phyloP scores from a whole-genome alignment of 176 grass and related monocot genomes.

The Otatea glauca region DNA sequence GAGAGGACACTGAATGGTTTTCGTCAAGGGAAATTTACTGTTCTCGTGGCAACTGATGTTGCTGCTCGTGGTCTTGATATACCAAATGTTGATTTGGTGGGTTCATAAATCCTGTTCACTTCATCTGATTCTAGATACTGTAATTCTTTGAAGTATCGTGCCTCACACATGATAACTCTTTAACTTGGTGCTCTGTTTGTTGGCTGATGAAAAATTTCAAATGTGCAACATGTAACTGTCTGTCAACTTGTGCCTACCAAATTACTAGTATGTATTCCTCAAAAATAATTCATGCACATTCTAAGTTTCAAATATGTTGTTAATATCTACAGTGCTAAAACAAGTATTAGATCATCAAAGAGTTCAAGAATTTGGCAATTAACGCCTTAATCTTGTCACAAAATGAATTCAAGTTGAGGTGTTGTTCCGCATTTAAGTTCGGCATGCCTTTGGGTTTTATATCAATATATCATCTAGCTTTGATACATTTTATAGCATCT shows the following conservation, averaged over 20 bases:
- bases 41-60: constrained; percentile 98
- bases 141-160: constrained; percentile 11
- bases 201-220: background rate
- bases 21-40: constrained; percentile 96
- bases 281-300: background rate
- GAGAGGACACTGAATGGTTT: constrained; percentile 97
- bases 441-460: constrained; percentile 2
- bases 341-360: constrained; percentile 5
- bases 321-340: constrained; percentile 9
- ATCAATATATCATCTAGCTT: constrained; percentile 7
- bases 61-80: constrained; percentile 97
- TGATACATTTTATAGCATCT: background rate
- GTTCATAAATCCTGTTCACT: constrained; percentile 46
- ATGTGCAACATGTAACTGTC: constrained; percentile 18
- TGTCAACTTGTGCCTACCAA: background rate
- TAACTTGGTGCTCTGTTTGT: background rate
- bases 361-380: constrained; percentile 17
- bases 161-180: constrained; percentile 18
- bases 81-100: constrained; percentile 97
- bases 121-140: constrained; percentile 41
- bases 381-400: background rate
- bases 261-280: background rate
- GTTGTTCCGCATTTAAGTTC: background rate
- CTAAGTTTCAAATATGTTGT: constrained; percentile 6
- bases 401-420: background rate